phyloP scores from a whole-genome alignment of 768 basidiomycete species.

The Termitomyces sp. region DNA sequence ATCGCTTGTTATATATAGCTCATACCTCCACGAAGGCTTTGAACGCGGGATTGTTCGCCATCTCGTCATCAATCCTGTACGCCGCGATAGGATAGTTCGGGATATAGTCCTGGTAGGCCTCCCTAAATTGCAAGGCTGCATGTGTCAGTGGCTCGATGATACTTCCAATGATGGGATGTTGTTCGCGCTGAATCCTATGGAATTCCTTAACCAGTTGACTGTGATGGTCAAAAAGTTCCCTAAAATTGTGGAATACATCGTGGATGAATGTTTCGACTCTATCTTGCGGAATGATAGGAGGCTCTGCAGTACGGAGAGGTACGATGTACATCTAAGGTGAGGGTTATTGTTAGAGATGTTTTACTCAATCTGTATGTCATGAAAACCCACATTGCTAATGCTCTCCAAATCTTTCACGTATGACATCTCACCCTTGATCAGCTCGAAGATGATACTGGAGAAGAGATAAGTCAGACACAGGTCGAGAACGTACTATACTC shows the following conservation, averaged over 20 bases:
- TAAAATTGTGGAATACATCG: conserved; percentile 89
- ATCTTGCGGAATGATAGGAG: conserved; percentile 74
- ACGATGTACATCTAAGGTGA: conserved; percentile 71
- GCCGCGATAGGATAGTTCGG: conserved; percentile 93
- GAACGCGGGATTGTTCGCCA: conserved; percentile 78
- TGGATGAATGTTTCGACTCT: conserved; percentile 73
- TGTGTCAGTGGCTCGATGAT: conserved; percentile 85
- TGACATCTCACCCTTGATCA: conserved; percentile 94
- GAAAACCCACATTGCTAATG: conserved; percentile 63
- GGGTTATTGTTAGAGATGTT: not conserved
- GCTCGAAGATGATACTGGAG: conserved; percentile 82
- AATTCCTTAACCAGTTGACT: conserved; percentile 74
- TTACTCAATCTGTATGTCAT: not conserved
- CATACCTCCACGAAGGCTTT: conserved; percentile 78
- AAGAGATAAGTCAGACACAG: conserved; percentile 14
- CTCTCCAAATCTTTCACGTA: conserved; percentile 92
- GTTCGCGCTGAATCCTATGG: conserved; percentile 84
- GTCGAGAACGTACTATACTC: conserved; percentile 26
- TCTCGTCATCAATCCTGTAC: conserved; percentile 84
- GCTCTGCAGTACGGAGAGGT: conserved; percentile 67
- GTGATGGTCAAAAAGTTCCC: conserved; percentile 73
- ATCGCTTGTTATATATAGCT: not conserved
- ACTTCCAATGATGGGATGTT: conserved; percentile 75
- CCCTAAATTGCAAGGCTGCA: conserved; percentile 89
- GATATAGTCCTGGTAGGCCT: conserved; percentile 90